Conservation (phyloP, 306 rosid genomes). For the Trichosanthes cucumerina region DNA sequence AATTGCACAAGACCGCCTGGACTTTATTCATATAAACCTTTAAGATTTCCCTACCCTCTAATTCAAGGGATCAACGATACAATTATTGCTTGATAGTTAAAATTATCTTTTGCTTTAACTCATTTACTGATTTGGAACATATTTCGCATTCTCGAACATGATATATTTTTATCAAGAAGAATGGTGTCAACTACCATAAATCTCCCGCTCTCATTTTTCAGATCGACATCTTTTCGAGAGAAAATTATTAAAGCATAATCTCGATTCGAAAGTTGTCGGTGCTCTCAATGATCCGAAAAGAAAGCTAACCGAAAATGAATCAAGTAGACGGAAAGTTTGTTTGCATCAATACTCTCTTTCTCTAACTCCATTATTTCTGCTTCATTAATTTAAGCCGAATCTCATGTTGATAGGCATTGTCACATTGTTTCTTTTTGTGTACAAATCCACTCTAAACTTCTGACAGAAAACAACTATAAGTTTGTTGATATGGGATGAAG, state of each 20-base stretch:
- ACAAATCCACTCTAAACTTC: neutral
- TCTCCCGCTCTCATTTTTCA: constrained; percentile 22
- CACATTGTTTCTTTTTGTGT: neutral
- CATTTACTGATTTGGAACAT: neutral
- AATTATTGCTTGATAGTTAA: neutral
- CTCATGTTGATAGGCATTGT: neutral
- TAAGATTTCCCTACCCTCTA: neutral
- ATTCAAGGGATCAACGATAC: neutral
- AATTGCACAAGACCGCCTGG: neutral
- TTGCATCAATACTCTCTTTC: neutral
- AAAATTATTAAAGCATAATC: constrained; percentile 76
- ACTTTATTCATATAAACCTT: neutral
- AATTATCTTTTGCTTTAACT: neutral
- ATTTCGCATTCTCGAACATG: neutral
- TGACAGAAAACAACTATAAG: neutral
- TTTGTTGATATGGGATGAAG: neutral
- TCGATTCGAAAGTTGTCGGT: constrained; percentile 72
- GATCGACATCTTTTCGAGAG: constrained; percentile 75
- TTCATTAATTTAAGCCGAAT: neutral
- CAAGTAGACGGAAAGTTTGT: constrained; percentile 19
- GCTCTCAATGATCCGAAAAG: constrained; percentile 67
- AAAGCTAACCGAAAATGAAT: constrained; percentile 46
- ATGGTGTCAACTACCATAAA: neutral
- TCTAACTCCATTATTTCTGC: neutral
- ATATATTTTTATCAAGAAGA: neutral